Conservation (phyloP, 495 filamentous ascomycete genomes). For the Tuber brumale region DNA sequence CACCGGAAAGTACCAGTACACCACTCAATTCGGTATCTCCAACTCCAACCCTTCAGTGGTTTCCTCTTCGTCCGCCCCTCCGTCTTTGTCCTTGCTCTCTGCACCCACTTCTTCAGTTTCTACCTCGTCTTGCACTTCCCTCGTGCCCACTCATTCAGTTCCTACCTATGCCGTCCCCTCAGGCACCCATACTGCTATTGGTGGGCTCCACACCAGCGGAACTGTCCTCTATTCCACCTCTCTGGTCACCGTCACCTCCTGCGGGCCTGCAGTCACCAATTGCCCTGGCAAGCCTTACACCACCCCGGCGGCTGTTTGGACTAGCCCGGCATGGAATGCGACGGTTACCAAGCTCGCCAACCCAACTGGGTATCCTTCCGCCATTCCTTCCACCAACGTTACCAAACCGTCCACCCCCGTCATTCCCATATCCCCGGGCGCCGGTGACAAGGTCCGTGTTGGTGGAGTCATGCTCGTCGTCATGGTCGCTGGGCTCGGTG, state of each 20-base stretch:
- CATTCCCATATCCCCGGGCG: slow-evolving; percentile 46
- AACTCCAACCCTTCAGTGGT: slow-evolving; percentile 41
- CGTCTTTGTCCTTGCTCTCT: neutral
- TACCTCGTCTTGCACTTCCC: neutral
- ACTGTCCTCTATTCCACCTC: slow-evolving; percentile 21
- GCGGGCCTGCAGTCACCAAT: slow-evolving; percentile 32
- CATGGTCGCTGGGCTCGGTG: slow-evolving; percentile 35
- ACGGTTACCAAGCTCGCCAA: slow-evolving; percentile 28
- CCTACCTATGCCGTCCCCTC: neutral
- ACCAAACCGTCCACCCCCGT: slow-evolving; percentile 36
- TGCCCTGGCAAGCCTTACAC: slow-evolving; percentile 18
- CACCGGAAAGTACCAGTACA: slow-evolving; percentile 61
- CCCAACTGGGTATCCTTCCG: slow-evolving; percentile 24
- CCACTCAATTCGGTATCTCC: slow-evolving; percentile 61
- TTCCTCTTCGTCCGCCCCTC: slow-evolving; percentile 24
- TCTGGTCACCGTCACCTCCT: slow-evolving; percentile 38
- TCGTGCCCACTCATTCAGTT: slow-evolving; percentile 4
- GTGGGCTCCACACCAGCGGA: slow-evolving; percentile 18
- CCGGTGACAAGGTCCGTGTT: slow-evolving; percentile 44
- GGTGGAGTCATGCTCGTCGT: slow-evolving; percentile 36
- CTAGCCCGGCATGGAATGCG: slow-evolving; percentile 5
- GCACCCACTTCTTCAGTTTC: neutral
- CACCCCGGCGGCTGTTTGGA: slow-evolving; percentile 17
- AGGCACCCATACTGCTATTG: slow-evolving; percentile 17
- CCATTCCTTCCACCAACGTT: slow-evolving; percentile 35